Evolutionary conservation across 2,329 filamentous ascomycete species (phyloP).

Genomic region (Fusarium sp.): DNA sequence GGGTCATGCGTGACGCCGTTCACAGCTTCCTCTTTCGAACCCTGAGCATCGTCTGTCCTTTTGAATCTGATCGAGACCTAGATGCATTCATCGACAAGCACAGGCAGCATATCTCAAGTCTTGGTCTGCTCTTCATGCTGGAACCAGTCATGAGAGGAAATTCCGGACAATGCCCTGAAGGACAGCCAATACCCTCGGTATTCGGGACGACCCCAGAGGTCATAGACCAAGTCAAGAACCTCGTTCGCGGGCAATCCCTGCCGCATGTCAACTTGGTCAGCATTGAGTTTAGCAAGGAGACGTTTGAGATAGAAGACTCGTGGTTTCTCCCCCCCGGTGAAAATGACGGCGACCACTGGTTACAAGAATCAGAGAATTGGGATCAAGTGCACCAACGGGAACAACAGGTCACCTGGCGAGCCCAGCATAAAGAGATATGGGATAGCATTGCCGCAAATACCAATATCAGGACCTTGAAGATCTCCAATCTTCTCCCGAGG

Average conservation of each 20-base stretch:
- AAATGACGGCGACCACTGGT: rapidly evolving
- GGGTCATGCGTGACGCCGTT: not conserved
- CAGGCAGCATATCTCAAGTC: not conserved
- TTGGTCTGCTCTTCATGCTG: not conserved
- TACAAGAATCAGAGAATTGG: not conserved
- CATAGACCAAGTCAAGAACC: not conserved
- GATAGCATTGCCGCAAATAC: not conserved
- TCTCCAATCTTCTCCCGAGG: not conserved
- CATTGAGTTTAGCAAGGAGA: not conserved
- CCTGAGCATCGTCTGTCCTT: not conserved
- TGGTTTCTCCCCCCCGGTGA: not conserved
- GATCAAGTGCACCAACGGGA: not conserved
- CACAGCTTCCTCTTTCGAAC: not conserved
- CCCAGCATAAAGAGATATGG: slow-evolving; percentile 7
- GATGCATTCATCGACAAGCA: not conserved
- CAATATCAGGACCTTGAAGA: not conserved
- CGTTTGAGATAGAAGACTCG: not conserved
- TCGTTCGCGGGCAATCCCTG: not conserved
- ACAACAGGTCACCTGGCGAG: not conserved
- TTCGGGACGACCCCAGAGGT: not conserved
- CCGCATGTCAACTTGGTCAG: not conserved
- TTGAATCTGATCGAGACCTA: not conserved
- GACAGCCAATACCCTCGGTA: not conserved
- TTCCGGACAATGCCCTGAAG: not conserved
- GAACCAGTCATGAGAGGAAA: not conserved